phyloP scores from a whole-genome alignment of 441 rosid genomes.

The Oxalis stricta region DNA sequence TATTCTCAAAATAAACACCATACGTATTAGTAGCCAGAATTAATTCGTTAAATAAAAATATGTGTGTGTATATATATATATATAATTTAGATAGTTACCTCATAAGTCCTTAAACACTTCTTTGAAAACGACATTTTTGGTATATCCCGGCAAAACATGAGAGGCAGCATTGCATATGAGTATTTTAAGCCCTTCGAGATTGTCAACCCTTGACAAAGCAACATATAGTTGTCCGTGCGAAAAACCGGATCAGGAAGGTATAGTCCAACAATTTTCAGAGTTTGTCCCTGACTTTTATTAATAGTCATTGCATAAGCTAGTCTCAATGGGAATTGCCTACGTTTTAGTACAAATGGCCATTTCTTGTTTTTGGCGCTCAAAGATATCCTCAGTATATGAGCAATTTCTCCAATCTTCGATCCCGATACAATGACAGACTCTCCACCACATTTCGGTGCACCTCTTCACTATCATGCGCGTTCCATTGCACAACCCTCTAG shows the following conservation, averaged over 20 bases:
- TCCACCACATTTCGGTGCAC: not conserved
- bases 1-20: too few species aligned
- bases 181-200: not conserved
- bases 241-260: not conserved
- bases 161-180: not conserved
- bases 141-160: not conserved
- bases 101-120: not conserved
- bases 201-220: not conserved
- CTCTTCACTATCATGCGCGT: not conserved
- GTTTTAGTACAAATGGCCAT: not conserved
- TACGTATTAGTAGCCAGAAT: too few species aligned
- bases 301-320: constrained; percentile 1
- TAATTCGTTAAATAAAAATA: too few species aligned
- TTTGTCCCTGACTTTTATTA: constrained; percentile 9
- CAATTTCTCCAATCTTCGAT: not conserved
- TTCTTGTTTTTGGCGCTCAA: not conserved
- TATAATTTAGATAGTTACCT: too few species aligned
- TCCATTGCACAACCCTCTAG: not conserved
- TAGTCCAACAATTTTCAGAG: not conserved
- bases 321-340: not conserved
- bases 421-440: not conserved
- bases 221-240: not conserved
- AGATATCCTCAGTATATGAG: not conserved
- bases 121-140: not conserved
- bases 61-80: too few species aligned